phyloP scores from a whole-genome alignment of 2,329 filamentous ascomycete genomes.

The Colletotrichum musae region DNA sequence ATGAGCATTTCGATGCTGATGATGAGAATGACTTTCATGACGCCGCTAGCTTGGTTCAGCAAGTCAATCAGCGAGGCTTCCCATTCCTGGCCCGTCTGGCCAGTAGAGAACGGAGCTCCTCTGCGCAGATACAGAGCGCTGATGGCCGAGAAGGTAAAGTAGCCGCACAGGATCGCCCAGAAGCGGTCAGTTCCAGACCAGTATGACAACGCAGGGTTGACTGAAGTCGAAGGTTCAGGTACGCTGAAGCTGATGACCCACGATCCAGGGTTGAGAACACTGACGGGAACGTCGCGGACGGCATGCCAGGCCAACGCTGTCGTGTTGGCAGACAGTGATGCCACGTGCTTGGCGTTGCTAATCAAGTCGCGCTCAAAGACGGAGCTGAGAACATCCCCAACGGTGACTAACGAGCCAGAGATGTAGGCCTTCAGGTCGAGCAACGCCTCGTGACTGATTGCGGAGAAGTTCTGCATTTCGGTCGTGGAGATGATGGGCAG shows the following conservation, averaged over 20 bases:
- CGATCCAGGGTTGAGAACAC: constrained; percentile 62
- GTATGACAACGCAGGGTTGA: constrained; percentile 73
- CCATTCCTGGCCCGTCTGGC: constrained; percentile 70
- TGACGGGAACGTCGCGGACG: constrained; percentile 51
- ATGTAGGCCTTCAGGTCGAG: constrained; percentile 71
- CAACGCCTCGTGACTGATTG: constrained; percentile 80
- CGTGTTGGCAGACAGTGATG: constrained; percentile 43
- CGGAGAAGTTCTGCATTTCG: constrained; percentile 83
- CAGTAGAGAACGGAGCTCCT: constrained; percentile 76
- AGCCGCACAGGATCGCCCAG: constrained; percentile 85
- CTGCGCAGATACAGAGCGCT: constrained; percentile 86
- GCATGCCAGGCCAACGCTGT: constrained; percentile 44
- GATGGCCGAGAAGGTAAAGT: constrained; percentile 80
- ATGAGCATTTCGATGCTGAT: constrained; percentile 99
- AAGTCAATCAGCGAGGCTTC: constrained; percentile 87
- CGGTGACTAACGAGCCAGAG: constrained; percentile 53
- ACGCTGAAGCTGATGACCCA: constrained; percentile 73
- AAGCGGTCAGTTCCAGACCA: constrained; percentile 78
- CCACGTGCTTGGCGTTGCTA: constrained; percentile 46
- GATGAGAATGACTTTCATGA: constrained; percentile 97
- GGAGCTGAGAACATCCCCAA: constrained; percentile 58
- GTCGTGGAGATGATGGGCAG: constrained; percentile 65
- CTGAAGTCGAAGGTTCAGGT: constrained; percentile 51
- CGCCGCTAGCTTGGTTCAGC: constrained; percentile 93
- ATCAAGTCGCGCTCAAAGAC: constrained; percentile 61